Evolutionary conservation across 805 yeast species (phyloP).

Genomic region (Wickerhamomyces pijperi): DNA sequence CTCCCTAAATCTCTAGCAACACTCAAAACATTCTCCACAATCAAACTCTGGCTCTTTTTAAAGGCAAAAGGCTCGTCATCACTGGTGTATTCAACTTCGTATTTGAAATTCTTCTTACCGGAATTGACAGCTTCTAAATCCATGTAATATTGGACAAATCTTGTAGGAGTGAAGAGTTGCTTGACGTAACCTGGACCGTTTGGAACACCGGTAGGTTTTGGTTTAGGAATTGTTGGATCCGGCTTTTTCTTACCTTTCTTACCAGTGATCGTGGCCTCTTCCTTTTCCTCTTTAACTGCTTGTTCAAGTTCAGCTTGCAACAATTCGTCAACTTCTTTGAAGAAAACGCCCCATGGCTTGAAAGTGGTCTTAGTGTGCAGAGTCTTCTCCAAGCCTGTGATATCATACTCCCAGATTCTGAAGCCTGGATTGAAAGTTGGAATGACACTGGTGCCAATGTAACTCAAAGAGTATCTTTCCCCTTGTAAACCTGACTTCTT

Average conservation of each 20-base stretch:
- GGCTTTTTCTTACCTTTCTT: conserved; percentile 18
- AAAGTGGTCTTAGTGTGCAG: conserved; percentile 7
- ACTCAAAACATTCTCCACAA: conserved; percentile 53
- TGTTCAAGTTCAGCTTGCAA: conserved; percentile 26
- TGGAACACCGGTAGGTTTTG: conserved; percentile 40
- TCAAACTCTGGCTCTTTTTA: conserved; percentile 26
- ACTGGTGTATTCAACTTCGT: conserved; percentile 59
- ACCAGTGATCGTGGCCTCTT: conserved; percentile 15
- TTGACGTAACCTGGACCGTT: conserved; percentile 71
- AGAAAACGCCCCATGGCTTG: conserved; percentile 52
- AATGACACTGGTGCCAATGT: conserved; percentile 61
- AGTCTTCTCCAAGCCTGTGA: conserved; percentile 33
- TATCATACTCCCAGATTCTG: conserved; percentile 80
- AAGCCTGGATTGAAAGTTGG: conserved; percentile 82
- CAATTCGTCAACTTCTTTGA: conserved; percentile 20
- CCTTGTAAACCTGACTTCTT: conserved; percentile 25
- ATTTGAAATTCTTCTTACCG: conserved; percentile 35
- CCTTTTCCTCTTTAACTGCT: conserved; percentile 11
- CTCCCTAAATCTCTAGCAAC: conserved; percentile 43
- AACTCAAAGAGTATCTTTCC: conserved; percentile 60
- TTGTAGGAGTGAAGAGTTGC: conserved; percentile 62
- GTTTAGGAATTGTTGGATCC: conserved; percentile 54
- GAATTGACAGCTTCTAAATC: conserved; percentile 42
- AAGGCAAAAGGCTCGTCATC: conserved; percentile 46
- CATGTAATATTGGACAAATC: conserved; percentile 65